Conservation (phyloP, 2,329 filamentous ascomycete species). For the Orbilia brochopaga region DNA sequence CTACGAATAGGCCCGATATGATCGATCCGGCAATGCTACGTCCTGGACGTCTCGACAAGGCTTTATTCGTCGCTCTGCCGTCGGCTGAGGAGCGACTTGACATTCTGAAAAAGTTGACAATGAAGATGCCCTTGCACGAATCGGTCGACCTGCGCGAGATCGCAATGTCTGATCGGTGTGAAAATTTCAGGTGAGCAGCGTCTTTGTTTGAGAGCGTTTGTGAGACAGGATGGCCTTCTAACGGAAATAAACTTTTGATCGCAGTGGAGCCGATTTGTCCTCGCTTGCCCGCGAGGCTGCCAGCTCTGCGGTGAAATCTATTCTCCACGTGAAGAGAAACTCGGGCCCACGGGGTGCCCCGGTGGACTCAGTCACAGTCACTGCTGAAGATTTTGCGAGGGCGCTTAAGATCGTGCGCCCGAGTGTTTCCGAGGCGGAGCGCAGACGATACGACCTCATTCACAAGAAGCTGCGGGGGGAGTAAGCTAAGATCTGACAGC, state of each 20-base stretch:
- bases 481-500: constrained; percentile 9
- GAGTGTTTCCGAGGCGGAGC: constrained; percentile 54
- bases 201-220: background rate
- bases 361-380: constrained; percentile 17
- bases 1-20: constrained; percentile 93
- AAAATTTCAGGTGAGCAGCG: constrained; percentile 69
- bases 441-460: constrained; percentile 37
- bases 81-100: constrained; percentile 78
- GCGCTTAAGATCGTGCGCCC: constrained; percentile 60
- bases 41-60: constrained; percentile 83
- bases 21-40: constrained; percentile 95
- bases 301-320: constrained; percentile 51
- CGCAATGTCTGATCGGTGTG: constrained; percentile 72
- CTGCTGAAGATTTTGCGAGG: constrained; percentile 59
- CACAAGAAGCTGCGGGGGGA: constrained; percentile 34
- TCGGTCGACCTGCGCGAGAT: constrained; percentile 67
- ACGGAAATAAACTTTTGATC: constrained; percentile 33
- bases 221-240: background rate
- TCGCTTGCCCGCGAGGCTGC: constrained; percentile 66
- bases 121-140: constrained; percentile 63
- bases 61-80: constrained; percentile 88
- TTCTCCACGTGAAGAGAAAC: constrained; percentile 33
- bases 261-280: constrained; percentile 67
- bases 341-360: constrained; percentile 3
- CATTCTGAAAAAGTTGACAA: constrained; percentile 74